Conservation (phyloP, 1,284 basidiomycete genomes). For the Austropuccinia psidii region DNA sequence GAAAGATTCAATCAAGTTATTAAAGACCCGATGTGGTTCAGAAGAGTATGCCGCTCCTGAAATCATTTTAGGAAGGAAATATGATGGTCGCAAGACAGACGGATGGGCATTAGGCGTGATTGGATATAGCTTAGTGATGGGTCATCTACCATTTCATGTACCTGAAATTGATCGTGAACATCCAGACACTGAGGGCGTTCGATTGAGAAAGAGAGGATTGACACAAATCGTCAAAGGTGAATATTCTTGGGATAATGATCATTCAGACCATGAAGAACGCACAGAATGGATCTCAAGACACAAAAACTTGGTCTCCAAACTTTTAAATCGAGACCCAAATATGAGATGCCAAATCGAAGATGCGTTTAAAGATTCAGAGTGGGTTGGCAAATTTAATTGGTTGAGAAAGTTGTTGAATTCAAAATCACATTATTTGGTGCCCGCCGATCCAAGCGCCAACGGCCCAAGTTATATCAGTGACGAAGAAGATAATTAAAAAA, state of each 20-base stretch:
- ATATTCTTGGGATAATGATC: conserved; percentile 12
- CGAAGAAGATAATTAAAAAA: too few relatives aligned
- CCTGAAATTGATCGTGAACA: not conserved
- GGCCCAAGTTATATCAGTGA: too few relatives aligned
- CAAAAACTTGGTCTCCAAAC: too few relatives aligned
- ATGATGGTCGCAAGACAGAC: conserved; percentile 80
- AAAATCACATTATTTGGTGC: too few relatives aligned
- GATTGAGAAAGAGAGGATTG: not conserved
- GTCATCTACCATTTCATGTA: conserved; percentile 51
- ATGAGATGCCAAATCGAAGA: too few relatives aligned
- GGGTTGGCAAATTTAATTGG: too few relatives aligned
- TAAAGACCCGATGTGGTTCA: conserved; percentile 80
- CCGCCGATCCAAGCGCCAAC: too few relatives aligned
- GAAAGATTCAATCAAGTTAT: conserved; percentile 54
- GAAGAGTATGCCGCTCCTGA: conserved; percentile 89
- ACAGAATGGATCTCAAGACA: too few relatives aligned
- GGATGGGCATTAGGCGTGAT: conserved; percentile 83
- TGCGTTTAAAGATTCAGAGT: too few relatives aligned
- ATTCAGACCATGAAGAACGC: too few relatives aligned
- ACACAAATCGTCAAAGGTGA: conserved; percentile 9
- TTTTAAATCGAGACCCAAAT: too few relatives aligned
- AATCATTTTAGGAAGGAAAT: conserved; percentile 65
- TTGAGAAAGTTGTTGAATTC: too few relatives aligned
- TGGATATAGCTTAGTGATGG: conserved; percentile 63
- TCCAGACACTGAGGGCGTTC: not conserved